A percentile compares a stretch with the other conserved stretches of the same genome.
phyloP scores from a whole-genome alignment of 371 early-diverging fungal genomes.

The Sporodiniella umbellata region DNA sequence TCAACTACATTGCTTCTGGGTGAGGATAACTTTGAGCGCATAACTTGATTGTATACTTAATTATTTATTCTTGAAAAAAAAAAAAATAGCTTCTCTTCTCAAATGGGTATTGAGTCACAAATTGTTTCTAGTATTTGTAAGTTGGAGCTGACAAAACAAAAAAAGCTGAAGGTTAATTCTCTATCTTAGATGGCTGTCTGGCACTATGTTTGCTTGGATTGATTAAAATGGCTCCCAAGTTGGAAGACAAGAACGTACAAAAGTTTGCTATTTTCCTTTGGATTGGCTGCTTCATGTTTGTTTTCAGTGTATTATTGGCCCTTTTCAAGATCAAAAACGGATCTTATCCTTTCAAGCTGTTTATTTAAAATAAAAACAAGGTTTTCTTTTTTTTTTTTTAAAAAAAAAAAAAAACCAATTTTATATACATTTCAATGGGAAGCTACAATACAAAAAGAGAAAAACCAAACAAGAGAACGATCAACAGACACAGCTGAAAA shows the following conservation, averaged over 20 bases:
- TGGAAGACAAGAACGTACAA: conserved; percentile 44
- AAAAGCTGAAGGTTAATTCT: neutral
- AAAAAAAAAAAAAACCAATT: too few species aligned
- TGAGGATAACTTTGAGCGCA: too few species aligned
- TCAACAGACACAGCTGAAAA: too few species aligned
- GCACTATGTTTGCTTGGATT: conserved; percentile 51
- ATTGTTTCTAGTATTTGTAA: conserved; percentile 77
- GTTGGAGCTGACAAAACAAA: too few species aligned
- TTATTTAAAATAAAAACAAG: conserved; percentile 32
- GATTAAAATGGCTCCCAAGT: conserved; percentile 34
- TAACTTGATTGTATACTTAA: too few species aligned
- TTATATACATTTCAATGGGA: too few species aligned
- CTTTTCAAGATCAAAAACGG: conserved; percentile 74
- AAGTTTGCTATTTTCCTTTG: conserved; percentile 54
- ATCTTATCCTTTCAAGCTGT: conserved; percentile 72
- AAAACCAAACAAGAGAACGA: too few species aligned
- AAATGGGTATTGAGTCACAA: conserved; percentile 77
- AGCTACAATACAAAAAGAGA: too few species aligned
- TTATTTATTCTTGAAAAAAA: too few species aligned
- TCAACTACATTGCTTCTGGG: conserved; percentile 63
- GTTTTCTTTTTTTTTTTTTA: too few species aligned
- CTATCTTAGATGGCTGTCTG: conserved; percentile 50
- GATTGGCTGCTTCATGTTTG: conserved; percentile 48
- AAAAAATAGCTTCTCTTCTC: conserved; percentile 70
- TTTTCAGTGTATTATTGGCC: conserved; percentile 63